Base-by-base conservation (phyloP, 2,329 filamentous ascomycete species). In the Aspergillus fischeri region DNA sequence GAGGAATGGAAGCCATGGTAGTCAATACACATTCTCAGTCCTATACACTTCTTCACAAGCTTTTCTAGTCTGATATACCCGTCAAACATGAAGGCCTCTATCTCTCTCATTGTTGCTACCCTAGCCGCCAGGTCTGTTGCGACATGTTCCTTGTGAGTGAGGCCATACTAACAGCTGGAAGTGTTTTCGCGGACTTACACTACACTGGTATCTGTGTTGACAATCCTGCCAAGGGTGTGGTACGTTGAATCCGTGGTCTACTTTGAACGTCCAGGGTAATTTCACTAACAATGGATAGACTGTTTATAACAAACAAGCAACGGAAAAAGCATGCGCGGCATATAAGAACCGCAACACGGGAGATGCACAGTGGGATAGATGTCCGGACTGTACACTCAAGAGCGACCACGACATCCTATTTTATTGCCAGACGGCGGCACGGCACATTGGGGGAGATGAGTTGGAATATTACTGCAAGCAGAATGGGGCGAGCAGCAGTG, bases 301-400 rank as follows among this genome's bases (percentile, higher is more conserved):
- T 50, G 55, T 60, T 10, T 62, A 60, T 47, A 62, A 62, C 48
- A 53, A 48, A 32, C 55, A 24, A 38, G 60, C 61, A n/a, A 63
- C 61, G 1, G 60, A 63, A 24, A 60, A 58, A 41, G 62, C 62
- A 3, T 65, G 63, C 49, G 54, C 52, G 25, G 52, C 56, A 3
- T 65, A 65, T 51, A 64, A 60, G 47, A 60, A 59, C 20, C 62
- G 63, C 49, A 65, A 64, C 49, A 65, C 62, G 10, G 63, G 63
- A 3, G 45, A 49, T 54, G 51, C 63, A 42, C 60, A 64, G 49
- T 65, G 62, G 62, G 63, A 65, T 24, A 53, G 56, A 27, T 65
- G 63, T 20, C 62, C 62, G 2, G 63, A 65, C 45, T 65, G 63
- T 54, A 59, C 60, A 8, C 28, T 62, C 20, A 29, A 51, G 25